These are phyloP conservation scores for Penicillium sp. DNA, from an alignment of 2,329 filamentous ascomycete species.

Conservation along the genomic window DNA sequence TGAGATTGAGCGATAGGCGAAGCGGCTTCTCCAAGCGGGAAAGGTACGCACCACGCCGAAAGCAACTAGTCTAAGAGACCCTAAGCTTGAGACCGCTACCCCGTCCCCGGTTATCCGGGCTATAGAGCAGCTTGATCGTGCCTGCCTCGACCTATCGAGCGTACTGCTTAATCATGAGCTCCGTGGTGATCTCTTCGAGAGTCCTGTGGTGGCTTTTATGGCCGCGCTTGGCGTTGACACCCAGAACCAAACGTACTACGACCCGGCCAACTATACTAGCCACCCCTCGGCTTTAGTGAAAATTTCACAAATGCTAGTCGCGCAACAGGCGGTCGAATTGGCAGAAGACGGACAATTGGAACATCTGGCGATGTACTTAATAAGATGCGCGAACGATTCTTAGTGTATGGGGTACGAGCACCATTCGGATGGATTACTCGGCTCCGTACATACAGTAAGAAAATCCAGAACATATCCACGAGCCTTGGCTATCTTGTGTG, in stretches of 20 bases:
- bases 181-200: not conserved
- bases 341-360: not conserved
- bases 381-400: not conserved
- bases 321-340: not conserved
- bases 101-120: not conserved
- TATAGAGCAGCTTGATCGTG: not conserved
- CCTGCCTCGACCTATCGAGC: not conserved
- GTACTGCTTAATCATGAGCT: not conserved
- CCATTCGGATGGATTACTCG: not conserved
- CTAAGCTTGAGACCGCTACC: too few species aligned
- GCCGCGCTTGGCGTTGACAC: not conserved
- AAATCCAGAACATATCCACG: not conserved
- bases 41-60: too few species aligned
- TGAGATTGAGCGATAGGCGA: not conserved
- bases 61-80: too few species aligned
- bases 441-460: not conserved
- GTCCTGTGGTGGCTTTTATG: not conserved
- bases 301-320: not conserved
- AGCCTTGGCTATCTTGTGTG: not conserved
- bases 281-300: not conserved
- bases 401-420: not conserved
- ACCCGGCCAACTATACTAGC: not conserved
- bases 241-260: not conserved
- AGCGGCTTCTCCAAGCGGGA: too few species aligned
- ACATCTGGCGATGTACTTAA: not conserved